These are phyloP conservation scores for Mycena rosella DNA, from an alignment of 768 basidiomycete species.

Conservation along the genomic window DNA sequence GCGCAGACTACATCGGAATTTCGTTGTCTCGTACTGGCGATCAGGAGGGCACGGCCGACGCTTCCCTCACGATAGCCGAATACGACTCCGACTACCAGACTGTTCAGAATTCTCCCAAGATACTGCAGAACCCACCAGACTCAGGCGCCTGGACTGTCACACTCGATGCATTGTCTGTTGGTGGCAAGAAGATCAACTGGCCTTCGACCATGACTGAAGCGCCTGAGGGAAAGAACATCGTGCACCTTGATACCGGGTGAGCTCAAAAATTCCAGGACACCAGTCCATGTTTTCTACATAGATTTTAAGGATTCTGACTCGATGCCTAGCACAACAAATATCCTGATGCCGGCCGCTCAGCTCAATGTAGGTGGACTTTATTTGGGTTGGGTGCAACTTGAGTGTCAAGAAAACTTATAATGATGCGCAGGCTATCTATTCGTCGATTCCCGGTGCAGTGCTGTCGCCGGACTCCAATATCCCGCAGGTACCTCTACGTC, in stretches of 20 bases:
- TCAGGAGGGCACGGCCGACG: conserved; percentile 29
- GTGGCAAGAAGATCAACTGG: conserved; percentile 32
- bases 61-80: conserved; percentile 34
- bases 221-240: conserved; percentile 31
- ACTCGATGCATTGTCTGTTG: conserved; percentile 21
- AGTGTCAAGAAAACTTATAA: not conserved
- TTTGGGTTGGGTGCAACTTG: no score
- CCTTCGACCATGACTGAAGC: conserved; percentile 18
- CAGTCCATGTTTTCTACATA: no score
- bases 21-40: conserved; percentile 33
- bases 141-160: conserved; percentile 33
- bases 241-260: conserved; percentile 29
- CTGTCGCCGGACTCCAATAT: conserved; percentile 23
- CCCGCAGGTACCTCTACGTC: conserved; percentile 5
- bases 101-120: conserved; percentile 28
- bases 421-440: conserved; percentile 23
- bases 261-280: not conserved
- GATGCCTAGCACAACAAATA: conserved; percentile 17
- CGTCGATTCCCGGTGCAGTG: conserved; percentile 31
- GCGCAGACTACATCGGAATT: conserved; percentile 31
- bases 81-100: conserved; percentile 30
- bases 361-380: not conserved
- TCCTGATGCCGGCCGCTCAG: conserved; percentile 26
- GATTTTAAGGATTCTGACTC: not conserved
- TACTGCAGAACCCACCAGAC: conserved; percentile 24